phyloP scores from a whole-genome alignment of 441 rosid genomes.

The Syzygium syzygioides region DNA sequence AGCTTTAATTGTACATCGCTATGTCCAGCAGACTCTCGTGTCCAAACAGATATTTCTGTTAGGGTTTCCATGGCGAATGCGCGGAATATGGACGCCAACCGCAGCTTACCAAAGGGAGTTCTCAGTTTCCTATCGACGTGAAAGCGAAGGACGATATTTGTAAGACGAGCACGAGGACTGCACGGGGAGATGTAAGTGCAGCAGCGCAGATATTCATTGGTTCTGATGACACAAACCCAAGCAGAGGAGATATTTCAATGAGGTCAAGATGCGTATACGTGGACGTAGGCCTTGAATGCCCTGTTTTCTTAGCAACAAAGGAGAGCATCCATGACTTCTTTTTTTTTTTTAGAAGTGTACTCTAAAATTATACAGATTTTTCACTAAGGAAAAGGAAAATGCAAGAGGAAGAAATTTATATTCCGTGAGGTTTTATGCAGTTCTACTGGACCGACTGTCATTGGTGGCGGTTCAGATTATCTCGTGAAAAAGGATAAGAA shows the following conservation, averaged over 20 bases:
- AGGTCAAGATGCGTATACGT: neutral
- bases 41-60: neutral
- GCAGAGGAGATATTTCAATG: neutral
- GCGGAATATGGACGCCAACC: neutral
- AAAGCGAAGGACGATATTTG: neutral
- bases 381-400: neutral
- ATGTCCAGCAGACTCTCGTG: neutral
- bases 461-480: neutral
- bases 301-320: neutral
- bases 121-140: neutral
- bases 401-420: neutral
- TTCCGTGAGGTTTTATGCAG: neutral
- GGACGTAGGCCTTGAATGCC: neutral
- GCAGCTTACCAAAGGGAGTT: neutral
- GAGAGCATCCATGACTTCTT: neutral
- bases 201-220: neutral
- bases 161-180: neutral
- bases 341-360: neutral
- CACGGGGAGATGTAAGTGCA: neutral
- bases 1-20: neutral
- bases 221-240: neutral
- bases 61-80: neutral
- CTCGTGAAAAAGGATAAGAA: no score
- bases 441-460: neutral
- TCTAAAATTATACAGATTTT: neutral